phyloP scores from a whole-genome alignment of 805 yeast genomes.

The Teunomyces cretensis region DNA sequence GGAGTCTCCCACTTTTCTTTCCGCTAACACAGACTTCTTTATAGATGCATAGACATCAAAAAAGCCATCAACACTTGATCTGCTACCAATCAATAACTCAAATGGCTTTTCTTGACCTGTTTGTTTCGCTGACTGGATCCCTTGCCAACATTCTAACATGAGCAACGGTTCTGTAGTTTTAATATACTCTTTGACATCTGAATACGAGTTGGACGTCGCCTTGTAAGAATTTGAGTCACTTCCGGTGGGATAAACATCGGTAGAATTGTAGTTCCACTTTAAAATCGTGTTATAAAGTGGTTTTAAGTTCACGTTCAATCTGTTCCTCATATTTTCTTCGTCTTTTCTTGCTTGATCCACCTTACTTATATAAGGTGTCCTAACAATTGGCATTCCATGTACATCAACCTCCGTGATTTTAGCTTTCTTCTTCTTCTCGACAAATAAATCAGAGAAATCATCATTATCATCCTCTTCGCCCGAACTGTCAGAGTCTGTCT shows the following conservation, averaged over 20 bases:
- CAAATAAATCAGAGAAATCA: slow-evolving; percentile 42
- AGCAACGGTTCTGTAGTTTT: slow-evolving; percentile 75
- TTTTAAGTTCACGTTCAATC: slow-evolving; percentile 74
- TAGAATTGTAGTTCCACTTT: slow-evolving; percentile 70
- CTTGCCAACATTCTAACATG: slow-evolving; percentile 92
- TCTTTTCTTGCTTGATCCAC: slow-evolving; percentile 46
- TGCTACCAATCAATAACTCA: slow-evolving; percentile 67
- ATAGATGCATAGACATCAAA: slow-evolving; percentile 82
- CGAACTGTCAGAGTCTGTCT: slow-evolving; percentile 32
- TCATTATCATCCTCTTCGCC: slow-evolving; percentile 36
- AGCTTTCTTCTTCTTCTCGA: slow-evolving; percentile 33
- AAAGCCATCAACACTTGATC: slow-evolving; percentile 81
- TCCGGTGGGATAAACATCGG: slow-evolving; percentile 55
- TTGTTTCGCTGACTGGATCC: slow-evolving; percentile 69
- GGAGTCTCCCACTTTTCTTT: slow-evolving; percentile 63
- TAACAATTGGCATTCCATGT: slow-evolving; percentile 38
- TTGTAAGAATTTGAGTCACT: slow-evolving; percentile 42
- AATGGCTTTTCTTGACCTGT: slow-evolving; percentile 63
- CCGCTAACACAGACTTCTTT: slow-evolving; percentile 49
- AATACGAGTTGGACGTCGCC: slow-evolving; percentile 56
- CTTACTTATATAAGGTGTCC: slow-evolving; percentile 17
- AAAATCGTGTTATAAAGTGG: slow-evolving; percentile 71
- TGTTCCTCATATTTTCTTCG: slow-evolving; percentile 73
- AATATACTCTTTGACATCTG: slow-evolving; percentile 62
- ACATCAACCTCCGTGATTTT: slow-evolving; percentile 45